Base-by-base conservation (phyloP, 2,329 filamentous ascomycete genomes). In the Stemphylium beticola region DNA sequence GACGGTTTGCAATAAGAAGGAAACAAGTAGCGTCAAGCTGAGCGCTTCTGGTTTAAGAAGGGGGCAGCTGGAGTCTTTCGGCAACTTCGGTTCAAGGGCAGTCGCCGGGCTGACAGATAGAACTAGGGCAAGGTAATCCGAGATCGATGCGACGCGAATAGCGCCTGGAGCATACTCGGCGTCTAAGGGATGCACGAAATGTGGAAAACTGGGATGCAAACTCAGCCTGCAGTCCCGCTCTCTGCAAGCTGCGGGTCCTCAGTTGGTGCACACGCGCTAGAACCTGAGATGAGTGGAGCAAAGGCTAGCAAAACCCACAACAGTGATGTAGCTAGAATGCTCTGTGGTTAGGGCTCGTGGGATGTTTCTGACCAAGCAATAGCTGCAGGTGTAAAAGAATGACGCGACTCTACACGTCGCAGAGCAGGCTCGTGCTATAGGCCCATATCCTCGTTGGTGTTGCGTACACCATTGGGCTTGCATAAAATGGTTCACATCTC, bases 321-420 rank as follows among this genome's bases (percentile, higher is more conserved):
- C 67, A 65, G 68, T 67, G 49, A 54, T 56, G 44, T 59, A 64
- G 50, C 53, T 49, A 39, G 47, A 45, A 22, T 45, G 60, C 52
- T 64, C 58, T 62, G 58, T 67, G 65, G 67, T 61, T 57, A 55
- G 56, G 42, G 31, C 26, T 49, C 59, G 65, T 67, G 62, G 65
- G 57, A 61, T 63, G 47, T 49, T 49, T 62, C 55, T 55, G 53
- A 61, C 53, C 40, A 53, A 56, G 61, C 59, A 42, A 49, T 61
- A 43, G 43, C 32, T 57, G 54, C 58, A 65, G 20, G 49, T 50
- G 58, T 55, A 58, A 61, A 53, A 61, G 45, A 34, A 60, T 57
- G 61, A 64, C 57, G 54, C 58, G 42, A 52, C 57, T 36, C 55
- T 51, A 53, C 58, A 60, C 55, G 52, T 52, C 47, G 44, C 39